Conservation (phyloP, 2,329 filamentous ascomycete genomes). For the Pseudofabraea citricarpa region DNA sequence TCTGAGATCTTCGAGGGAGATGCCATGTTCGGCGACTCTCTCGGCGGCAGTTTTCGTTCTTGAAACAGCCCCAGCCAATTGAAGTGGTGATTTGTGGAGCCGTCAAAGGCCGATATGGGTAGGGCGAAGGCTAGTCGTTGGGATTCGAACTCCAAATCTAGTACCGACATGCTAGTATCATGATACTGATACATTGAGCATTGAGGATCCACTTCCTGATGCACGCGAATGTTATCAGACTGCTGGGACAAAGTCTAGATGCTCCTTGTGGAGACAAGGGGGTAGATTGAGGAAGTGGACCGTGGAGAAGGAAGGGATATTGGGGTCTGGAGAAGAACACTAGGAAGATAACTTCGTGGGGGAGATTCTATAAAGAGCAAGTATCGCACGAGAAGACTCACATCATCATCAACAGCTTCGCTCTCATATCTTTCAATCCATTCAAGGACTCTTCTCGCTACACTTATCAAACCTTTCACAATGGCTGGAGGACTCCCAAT, state of each 20-base stretch:
- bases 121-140: not conserved
- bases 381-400: constrained; percentile 4
- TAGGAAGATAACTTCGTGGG: not conserved
- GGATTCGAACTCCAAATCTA: constrained; percentile 4
- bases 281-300: not conserved
- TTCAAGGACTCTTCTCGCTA: constrained; percentile 2
- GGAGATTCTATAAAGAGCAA: constrained; percentile 10
- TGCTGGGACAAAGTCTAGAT: constrained; percentile 2
- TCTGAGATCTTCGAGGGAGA: constrained; percentile 5
- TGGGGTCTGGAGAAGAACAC: constrained; percentile 8
- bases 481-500: constrained; percentile 38
- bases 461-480: constrained; percentile 10
- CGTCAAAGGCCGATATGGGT: constrained; percentile 3
- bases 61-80: not conserved
- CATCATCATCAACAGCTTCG: constrained; percentile 10
- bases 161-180: not conserved
- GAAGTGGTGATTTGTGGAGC: not conserved
- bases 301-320: not conserved
- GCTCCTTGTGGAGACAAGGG: constrained; percentile 1
- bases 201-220: not conserved
- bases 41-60: not conserved
- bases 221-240: not conserved
- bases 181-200: not conserved
- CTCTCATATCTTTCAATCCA: constrained; percentile 1
- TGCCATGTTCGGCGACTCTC: constrained; percentile 4